Evolutionary conservation across 2,329 filamentous ascomycete species (phyloP), one percentile per base, ranked within the genome.

Genomic region (Dactylellina cionopaga): DNA sequence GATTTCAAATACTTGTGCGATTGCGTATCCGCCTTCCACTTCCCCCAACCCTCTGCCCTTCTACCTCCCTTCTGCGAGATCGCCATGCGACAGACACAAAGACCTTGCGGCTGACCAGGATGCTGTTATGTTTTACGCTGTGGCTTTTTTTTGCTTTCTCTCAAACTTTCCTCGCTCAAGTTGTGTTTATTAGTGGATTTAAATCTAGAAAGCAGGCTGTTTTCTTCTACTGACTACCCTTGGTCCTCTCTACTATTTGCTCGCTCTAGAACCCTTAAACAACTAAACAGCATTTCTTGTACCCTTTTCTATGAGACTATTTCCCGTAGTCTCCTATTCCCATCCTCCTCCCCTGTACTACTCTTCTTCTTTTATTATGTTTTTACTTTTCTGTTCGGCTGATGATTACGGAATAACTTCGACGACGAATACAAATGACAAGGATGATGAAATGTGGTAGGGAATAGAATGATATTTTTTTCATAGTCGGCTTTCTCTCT

Each of bases 161-260:
- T 44, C 10, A 43, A 5, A 17, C 24, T 29, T 44, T 24, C 19
- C 15, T 54, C 25, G 10, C 24, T 71, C 60, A 69, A 68, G 69
- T 25, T 68, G 52, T 70, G 65, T 70, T 69, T 60, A 62, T 49
- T 60, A 55, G 55, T 60, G 65, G 65, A 62, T 70, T 55, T 37
- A 52, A 62, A 65, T 59, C 46, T 68, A 68, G 63, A 68, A 51
- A 51, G 63, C 63, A 33, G 63, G 52, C 27, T 52, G 43, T 51
- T 51, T 58, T 68, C 44, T 47, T 54, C 37, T 52, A 63, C 39
- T 17, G 6, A 35, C 13, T 35, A 6, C 13, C 13, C 31, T 35
- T 6, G 31, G 13, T 33, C 6, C 9, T 35, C 27, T 52, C 29
- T 24, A 6, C 15, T 7, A 24, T 35, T 37, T 33, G 5, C n/a